Percentiles rank a stretch among this genome's conserved stretches.
phyloP scores from a whole-genome alignment of 352 stramenopile species.

The Globisporangium paroecandrum region DNA sequence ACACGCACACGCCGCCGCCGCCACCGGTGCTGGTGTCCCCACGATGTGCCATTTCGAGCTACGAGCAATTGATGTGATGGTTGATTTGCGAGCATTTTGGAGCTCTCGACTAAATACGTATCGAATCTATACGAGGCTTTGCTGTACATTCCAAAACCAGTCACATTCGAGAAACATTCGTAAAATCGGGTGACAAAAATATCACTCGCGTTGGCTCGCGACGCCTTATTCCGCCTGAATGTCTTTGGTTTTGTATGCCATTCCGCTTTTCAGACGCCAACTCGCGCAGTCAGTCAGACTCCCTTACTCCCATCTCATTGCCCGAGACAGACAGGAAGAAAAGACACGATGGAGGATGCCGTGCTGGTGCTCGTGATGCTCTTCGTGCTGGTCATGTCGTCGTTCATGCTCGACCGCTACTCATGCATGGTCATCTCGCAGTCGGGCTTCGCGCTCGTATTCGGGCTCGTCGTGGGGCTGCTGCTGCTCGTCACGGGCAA shows the following conservation, averaged over 20 bases:
- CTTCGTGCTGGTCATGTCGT: conserved; percentile 86
- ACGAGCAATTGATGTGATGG: background rate
- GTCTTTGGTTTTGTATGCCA: background rate
- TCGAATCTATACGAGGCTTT: background rate
- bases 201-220: background rate
- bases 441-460: conserved; percentile 81
- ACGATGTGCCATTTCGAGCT: background rate
- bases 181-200: background rate
- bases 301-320: background rate
- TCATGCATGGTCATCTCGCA: conserved; percentile 85
- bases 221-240: background rate
- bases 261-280: background rate
- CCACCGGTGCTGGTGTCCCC: background rate
- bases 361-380: conserved; percentile 83
- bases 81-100: background rate
- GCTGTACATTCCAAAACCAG: background rate
- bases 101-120: background rate
- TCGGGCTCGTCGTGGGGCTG: conserved; percentile 68
- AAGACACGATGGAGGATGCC: conserved; percentile 65
- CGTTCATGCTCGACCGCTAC: conserved; percentile 83
- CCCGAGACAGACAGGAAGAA: background rate
- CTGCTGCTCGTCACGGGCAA: conserved; percentile 68
- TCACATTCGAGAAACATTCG: background rate
- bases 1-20: conserved; percentile 57
- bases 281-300: background rate